Percentiles rank a stretch among this genome's conserved stretches.
These are phyloP conservation scores for Quercus mongolica DNA, from an alignment of 306 rosid genomes.

Conservation along the genomic window DNA sequence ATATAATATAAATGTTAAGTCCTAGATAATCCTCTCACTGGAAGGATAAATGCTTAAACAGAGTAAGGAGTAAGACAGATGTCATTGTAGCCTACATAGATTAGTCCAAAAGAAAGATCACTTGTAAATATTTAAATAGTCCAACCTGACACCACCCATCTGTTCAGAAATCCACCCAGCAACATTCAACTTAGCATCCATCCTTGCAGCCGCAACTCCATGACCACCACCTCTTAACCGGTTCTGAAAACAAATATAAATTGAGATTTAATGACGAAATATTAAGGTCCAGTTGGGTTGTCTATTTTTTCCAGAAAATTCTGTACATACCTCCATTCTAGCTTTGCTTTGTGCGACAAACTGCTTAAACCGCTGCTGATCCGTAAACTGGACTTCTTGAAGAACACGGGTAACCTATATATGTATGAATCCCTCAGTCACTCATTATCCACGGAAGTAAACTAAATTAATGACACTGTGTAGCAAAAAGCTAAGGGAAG, in stretches of 20 bases:
- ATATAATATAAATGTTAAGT: background rate
- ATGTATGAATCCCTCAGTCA: slow-evolving; percentile 23
- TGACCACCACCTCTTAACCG: slow-evolving; percentile 97
- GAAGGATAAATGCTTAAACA: background rate
- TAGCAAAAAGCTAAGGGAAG: too few relatives aligned
- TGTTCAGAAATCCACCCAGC: slow-evolving; percentile 96
- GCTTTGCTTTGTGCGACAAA: slow-evolving; percentile 96
- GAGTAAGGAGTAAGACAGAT: background rate
- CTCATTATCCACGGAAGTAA: background rate
- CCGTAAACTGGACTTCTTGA: slow-evolving; percentile 95
- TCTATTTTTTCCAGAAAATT: background rate
- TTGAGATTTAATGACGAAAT: slow-evolving; percentile 6
- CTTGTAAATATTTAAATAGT: slow-evolving; percentile 21
- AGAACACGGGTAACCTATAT: slow-evolving; percentile 71
- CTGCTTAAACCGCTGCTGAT: slow-evolving; percentile 95
- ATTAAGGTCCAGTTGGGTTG: slow-evolving; percentile 12
- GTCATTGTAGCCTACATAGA: background rate
- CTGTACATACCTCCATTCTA: slow-evolving; percentile 81
- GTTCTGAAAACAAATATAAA: slow-evolving; percentile 48
- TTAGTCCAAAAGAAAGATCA: slow-evolving; percentile 2
- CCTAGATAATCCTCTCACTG: background rate
- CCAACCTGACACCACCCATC: slow-evolving; percentile 98
- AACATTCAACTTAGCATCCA: slow-evolving; percentile 90
- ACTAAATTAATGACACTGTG: background rate
- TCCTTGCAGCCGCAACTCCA: slow-evolving; percentile 95